A percentile compares a stretch with the other conserved stretches of the same genome.
Conservation (phyloP, 345 rosid genomes). For the Lepidium aucheri region DNA sequence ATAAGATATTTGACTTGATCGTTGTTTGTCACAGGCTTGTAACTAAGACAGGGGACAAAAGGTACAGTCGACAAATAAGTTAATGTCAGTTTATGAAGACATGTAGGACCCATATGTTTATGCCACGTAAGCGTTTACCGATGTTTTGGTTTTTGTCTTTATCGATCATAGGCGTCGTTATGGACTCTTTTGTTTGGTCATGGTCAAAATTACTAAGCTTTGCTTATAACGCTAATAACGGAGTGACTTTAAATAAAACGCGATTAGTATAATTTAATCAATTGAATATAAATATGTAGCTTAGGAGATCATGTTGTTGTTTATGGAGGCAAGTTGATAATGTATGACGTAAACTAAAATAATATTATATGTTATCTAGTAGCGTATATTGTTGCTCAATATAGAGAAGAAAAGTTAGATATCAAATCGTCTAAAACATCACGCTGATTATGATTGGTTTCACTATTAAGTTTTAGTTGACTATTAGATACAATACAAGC, state of each 20-base stretch:
- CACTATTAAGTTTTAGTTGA: background rate
- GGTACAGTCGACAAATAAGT: slow-evolving; percentile 34
- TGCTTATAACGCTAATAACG: slow-evolving; percentile 24
- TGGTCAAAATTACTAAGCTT: slow-evolving; percentile 7
- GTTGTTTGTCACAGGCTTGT: slow-evolving; percentile 24
- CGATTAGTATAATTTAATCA: background rate
- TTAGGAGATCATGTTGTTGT: slow-evolving; percentile 19
- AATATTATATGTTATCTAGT: background rate
- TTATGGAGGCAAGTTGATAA: slow-evolving; percentile 18
- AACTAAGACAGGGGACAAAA: slow-evolving; percentile 21
- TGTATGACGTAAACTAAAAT: slow-evolving; percentile 10
- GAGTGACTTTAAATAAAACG: background rate
- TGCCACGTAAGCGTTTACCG: slow-evolving; percentile 39
- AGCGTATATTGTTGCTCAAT: background rate
- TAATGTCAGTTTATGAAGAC: slow-evolving; percentile 22
- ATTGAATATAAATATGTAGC: background rate
- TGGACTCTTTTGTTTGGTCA: slow-evolving; percentile 21
- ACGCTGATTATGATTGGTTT: background rate
- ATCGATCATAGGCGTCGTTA: slow-evolving; percentile 17
- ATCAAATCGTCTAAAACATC: background rate
- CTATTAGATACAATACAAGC: background rate
- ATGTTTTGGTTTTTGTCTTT: slow-evolving; percentile 11
- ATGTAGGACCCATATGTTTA: slow-evolving; percentile 36
- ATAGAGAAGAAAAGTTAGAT: background rate
- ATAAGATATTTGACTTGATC: slow-evolving; percentile 27